Evolutionary conservation across 768 basidiomycete species (phyloP).

Genomic region (Phanerochaete carnosa): DNA sequence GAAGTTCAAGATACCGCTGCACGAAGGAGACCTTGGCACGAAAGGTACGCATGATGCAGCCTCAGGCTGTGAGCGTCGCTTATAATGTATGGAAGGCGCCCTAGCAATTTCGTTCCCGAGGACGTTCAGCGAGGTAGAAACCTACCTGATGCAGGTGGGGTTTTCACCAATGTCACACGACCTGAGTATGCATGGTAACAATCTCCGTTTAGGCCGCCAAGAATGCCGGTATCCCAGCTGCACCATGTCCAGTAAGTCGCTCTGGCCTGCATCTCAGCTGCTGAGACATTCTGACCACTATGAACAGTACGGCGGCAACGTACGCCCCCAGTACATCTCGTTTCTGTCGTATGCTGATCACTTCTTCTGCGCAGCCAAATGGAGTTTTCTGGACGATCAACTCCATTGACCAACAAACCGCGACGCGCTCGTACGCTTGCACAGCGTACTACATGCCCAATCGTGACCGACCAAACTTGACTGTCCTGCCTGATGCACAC

Average conservation of each 20-base stretch:
- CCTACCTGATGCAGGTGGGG: not conserved
- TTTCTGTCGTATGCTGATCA: not conserved
- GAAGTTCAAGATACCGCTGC: constrained; percentile 11
- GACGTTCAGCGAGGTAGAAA: not conserved
- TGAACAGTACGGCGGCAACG: constrained; percentile 20
- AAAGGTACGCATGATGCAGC: too few species aligned
- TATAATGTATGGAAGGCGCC: not conserved
- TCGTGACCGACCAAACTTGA: constrained; percentile 26
- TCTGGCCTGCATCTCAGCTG: not conserved
- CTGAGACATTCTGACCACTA: not conserved
- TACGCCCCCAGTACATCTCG: constrained; percentile 4
- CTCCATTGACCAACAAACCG: constrained; percentile 15
- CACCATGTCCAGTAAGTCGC: constrained; percentile 13
- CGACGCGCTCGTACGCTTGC: constrained; percentile 18
- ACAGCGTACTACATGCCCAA: constrained; percentile 28
- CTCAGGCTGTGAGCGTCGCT: not conserved
- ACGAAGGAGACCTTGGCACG: constrained; percentile 12
- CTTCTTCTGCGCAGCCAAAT: constrained; percentile 13
- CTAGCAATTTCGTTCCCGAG: not conserved
- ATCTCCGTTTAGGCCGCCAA: not conserved
- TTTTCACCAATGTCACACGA: not conserved
- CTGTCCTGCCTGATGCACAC: constrained; percentile 24
- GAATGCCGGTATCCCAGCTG: not conserved
- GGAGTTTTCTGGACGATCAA: constrained; percentile 14
- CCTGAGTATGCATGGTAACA: not conserved